Conservation (phyloP, 2,329 filamentous ascomycete species). For the Endoconidiophora polonica region DNA sequence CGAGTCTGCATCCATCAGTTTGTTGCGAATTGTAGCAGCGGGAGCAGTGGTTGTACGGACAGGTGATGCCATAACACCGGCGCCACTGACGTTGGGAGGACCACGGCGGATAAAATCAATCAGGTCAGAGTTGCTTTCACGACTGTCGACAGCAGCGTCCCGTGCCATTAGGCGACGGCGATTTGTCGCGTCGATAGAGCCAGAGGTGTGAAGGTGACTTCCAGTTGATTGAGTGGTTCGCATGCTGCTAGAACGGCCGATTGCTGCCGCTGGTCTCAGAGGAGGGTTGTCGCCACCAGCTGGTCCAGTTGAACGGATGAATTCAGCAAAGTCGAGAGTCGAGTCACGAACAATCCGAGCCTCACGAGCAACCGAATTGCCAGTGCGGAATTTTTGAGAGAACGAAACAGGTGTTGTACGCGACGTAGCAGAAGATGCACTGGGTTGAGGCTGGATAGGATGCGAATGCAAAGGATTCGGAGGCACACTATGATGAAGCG, state of each 20-base stretch:
- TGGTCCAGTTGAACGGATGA: conserved; percentile 73
- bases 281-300: conserved; percentile 25
- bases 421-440: conserved; percentile 13
- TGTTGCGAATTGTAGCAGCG: conserved; percentile 3
- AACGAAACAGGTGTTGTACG: conserved; percentile 2
- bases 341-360: conserved; percentile 55
- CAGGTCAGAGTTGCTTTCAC: conserved; percentile 62
- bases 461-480: conserved; percentile 11
- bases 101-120: conserved; percentile 93
- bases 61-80: conserved; percentile 66
- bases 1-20: conserved; percentile 8
- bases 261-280: conserved; percentile 15
- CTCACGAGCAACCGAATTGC: conserved; percentile 40
- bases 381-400: neutral
- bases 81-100: conserved; percentile 41
- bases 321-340: conserved; percentile 70
- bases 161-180: conserved; percentile 51
- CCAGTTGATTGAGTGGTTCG: conserved; percentile 24
- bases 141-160: conserved; percentile 45
- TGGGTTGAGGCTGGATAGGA: conserved; percentile 7
- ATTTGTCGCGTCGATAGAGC: conserved; percentile 20
- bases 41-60: conserved; percentile 48
- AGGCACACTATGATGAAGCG: conserved; percentile 12
- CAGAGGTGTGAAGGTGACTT: conserved; percentile 14
- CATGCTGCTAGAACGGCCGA: conserved; percentile 22